These are phyloP conservation scores for Blastocystis sp. DNA, from an alignment of 352 stramenopile genomes.

Conservation along the genomic window DNA sequence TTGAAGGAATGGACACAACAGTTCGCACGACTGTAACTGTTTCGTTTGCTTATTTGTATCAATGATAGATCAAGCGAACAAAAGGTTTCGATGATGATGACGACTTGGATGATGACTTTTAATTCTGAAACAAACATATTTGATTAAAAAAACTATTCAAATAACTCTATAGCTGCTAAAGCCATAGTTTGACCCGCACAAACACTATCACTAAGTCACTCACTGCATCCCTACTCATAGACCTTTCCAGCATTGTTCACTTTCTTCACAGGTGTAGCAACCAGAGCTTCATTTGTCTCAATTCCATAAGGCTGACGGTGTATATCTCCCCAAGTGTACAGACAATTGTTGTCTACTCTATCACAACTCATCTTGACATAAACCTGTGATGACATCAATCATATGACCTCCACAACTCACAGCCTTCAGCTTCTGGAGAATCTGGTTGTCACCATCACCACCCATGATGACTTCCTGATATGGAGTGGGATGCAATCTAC, in stretches of 20 bases:
- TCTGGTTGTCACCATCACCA: background rate
- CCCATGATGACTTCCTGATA: constrained; percentile 33
- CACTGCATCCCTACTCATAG: background rate
- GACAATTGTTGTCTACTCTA: background rate
- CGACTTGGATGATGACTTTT: background rate
- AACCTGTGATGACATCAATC: constrained; percentile 22
- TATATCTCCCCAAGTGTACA: constrained; percentile 39
- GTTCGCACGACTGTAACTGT: constrained; percentile 33
- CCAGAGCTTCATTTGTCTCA: background rate
- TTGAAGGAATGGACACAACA: constrained; percentile 25
- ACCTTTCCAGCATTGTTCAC: background rate
- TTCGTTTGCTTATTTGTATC: background rate
- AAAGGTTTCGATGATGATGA: constrained; percentile 27
- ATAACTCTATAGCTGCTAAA: constrained; percentile 1
- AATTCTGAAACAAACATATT: constrained; percentile 9
- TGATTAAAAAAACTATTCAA: background rate
- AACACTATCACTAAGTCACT: background rate
- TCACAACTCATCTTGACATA: background rate
- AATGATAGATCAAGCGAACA: constrained; percentile 9
- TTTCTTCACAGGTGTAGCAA: background rate
- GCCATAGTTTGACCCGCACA: constrained; percentile 11
- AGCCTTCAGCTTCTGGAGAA: background rate
- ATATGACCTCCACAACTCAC: constrained; percentile 3
- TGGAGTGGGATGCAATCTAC: background rate
- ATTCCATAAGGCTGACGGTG: background rate